Percentiles rank a stretch among this genome's conserved stretches.
Conservation (phyloP, 805 yeast genomes). For the Candida succiphila region DNA sequence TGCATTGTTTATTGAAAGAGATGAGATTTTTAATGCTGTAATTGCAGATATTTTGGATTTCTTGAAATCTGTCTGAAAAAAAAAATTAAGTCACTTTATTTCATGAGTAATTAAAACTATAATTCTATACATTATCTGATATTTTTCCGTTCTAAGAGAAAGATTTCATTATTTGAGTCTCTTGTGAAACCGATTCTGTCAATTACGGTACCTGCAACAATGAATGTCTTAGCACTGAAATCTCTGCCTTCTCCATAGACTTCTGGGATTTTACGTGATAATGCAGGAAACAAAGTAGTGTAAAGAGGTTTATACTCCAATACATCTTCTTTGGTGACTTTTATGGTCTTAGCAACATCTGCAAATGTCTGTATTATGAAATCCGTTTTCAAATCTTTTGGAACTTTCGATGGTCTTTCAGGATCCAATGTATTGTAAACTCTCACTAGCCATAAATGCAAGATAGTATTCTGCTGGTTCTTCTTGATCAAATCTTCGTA, state of each 20-base stretch:
- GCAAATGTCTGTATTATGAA: conserved; percentile 6
- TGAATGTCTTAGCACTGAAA: conserved; percentile 39
- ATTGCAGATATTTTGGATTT: too few relatives aligned
- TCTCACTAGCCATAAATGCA: conserved; percentile 56
- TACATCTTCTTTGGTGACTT: conserved; percentile 41
- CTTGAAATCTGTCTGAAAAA: too few relatives aligned
- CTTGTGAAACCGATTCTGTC: conserved; percentile 19
- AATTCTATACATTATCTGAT: too few relatives aligned
- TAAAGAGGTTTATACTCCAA: conserved; percentile 43
- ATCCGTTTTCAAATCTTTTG: conserved; percentile 12
- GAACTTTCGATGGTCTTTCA: conserved; percentile 40
- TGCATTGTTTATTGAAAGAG: too few relatives aligned
- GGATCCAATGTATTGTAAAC: conserved; percentile 33
- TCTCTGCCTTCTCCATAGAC: conserved; percentile 40
- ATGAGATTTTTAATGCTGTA: too few relatives aligned
- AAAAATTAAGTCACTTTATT: too few relatives aligned
- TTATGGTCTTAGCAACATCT: conserved; percentile 20
- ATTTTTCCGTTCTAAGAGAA: too few relatives aligned
- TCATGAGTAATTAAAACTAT: too few relatives aligned
- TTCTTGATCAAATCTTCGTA: conserved; percentile 41
- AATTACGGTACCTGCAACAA: conserved; percentile 27
- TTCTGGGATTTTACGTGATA: conserved; percentile 35
- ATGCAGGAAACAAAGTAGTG: conserved; percentile 29
- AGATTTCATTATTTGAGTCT: conserved; percentile 17
- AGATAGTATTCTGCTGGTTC: conserved; percentile 44